phyloP scores from a whole-genome alignment of 768 basidiomycete genomes.

The Boletus vermiculosoides region DNA sequence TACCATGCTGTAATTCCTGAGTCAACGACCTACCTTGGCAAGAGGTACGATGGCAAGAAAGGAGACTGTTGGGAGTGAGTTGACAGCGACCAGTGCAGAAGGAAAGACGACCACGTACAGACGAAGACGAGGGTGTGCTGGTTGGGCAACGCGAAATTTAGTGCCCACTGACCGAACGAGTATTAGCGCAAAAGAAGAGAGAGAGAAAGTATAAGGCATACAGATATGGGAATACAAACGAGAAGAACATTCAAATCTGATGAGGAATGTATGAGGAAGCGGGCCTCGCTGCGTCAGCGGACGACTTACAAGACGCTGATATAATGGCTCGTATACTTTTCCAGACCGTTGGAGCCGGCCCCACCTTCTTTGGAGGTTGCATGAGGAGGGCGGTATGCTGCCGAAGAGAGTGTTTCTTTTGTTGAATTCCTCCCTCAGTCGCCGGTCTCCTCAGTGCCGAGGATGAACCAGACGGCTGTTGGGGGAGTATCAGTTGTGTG shows the following conservation, averaged over 20 bases:
- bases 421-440: neutral
- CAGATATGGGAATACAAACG: conserved; percentile 70
- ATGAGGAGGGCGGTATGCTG: conserved; percentile 33
- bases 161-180: conserved; percentile 58
- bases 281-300: neutral
- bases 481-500: conserved; percentile 5
- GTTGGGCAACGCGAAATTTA: conserved; percentile 56
- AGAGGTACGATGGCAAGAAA: conserved; percentile 84
- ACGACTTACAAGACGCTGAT: conserved; percentile 53
- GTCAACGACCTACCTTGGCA: conserved; percentile 53
- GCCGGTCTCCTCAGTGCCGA: conserved; percentile 14
- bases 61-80: conserved; percentile 46
- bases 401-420: conserved; percentile 13
- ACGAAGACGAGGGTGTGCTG: conserved; percentile 67
- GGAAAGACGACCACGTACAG: conserved; percentile 46
- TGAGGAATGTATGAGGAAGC: conserved; percentile 1
- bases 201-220: conserved; percentile 24
- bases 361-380: conserved; percentile 37
- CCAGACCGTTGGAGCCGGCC: conserved; percentile 43
- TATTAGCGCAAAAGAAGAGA: neutral
- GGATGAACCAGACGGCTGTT: conserved; percentile 7
- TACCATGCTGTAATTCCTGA: neutral
- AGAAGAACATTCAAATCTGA: conserved; percentile 71
- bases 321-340: conserved; percentile 54
- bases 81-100: neutral